Base-by-base conservation (phyloP, 164 flowering plant genomes). In the Warburgia ugandensis region DNA sequence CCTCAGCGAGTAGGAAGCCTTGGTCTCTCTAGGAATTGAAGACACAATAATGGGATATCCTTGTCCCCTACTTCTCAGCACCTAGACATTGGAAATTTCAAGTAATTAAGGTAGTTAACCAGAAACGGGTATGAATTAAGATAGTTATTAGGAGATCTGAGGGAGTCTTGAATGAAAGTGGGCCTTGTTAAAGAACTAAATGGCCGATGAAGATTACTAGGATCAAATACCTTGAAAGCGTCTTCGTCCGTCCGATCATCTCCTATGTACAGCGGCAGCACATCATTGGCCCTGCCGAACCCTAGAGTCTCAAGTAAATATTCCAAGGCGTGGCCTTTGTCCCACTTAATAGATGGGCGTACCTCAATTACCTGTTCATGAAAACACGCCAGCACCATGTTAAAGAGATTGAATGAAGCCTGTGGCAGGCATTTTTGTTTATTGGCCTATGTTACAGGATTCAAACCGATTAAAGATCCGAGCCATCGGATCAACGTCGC, bases 181-280 rank as follows among this genome's bases (percentile, higher is more conserved):
- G 17, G 4, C 41, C 17, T 20, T 7, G 7, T 36, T 2, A 36
- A 10, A 3, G 17, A 37, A 5, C 2, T 3, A n/a, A 6, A 26
- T 22, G 6, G 29, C 6, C n/a, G n/a, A n/a, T n/a, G n/a, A n/a
- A n/a, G n/a, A n/a, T n/a, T n/a, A n/a, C n/a, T n/a, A n/a, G n/a
- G 1, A 3, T 5, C 17, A 12, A n/a, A 39, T 77, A 92, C 99
- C 80, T 84, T 82, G 61, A 92, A 92, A 6, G 99, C 99, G 64
- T 92, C 99, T 45, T 92, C 99, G 40, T 92, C 99, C 0, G 96
- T 88, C 9, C 81, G 73, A 63, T 92, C 99, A 62, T 92, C 99
- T 11, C 98, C 98, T 16, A 92, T 81, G 50, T 92, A 92, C 17
- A 92, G 43, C 0, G 98, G 95, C 0, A 88, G 62, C 23, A 86